phyloP scores from a whole-genome alignment of 805 yeast genomes.

The Hanseniaspora meyeri region DNA sequence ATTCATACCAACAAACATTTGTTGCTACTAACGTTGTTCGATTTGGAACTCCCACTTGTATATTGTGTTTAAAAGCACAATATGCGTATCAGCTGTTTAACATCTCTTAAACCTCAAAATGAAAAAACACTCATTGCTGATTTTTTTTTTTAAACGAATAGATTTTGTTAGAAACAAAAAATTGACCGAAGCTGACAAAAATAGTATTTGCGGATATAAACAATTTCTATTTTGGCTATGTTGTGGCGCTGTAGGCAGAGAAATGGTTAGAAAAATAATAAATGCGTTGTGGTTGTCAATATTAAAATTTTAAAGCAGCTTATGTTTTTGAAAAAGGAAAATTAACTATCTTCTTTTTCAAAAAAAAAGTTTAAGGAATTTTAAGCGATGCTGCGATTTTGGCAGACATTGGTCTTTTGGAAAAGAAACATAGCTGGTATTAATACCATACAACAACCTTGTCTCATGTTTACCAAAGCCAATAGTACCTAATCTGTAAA shows the following conservation, averaged over 20 bases:
- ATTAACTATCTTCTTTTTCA: background rate
- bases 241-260: background rate
- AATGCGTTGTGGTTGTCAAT: background rate
- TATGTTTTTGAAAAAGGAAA: background rate
- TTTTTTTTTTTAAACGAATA: background rate
- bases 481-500: too few relatives aligned
- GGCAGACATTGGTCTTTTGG: too few relatives aligned
- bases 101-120: background rate
- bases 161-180: background rate
- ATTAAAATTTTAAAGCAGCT: background rate
- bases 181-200: background rate
- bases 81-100: background rate
- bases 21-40: too few relatives aligned
- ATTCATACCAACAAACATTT: too few relatives aligned
- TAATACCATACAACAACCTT: too few relatives aligned
- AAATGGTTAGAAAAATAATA: background rate
- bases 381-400: background rate
- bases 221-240: background rate
- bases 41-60: too few relatives aligned
- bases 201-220: too few relatives aligned
- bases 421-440: too few relatives aligned
- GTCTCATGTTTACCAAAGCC: too few relatives aligned
- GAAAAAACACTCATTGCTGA: background rate
- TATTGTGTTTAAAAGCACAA: background rate
- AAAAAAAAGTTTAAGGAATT: background rate